phyloP scores from a whole-genome alignment of 176 grass and related monocot species.

The Raddia distichophylla region DNA sequence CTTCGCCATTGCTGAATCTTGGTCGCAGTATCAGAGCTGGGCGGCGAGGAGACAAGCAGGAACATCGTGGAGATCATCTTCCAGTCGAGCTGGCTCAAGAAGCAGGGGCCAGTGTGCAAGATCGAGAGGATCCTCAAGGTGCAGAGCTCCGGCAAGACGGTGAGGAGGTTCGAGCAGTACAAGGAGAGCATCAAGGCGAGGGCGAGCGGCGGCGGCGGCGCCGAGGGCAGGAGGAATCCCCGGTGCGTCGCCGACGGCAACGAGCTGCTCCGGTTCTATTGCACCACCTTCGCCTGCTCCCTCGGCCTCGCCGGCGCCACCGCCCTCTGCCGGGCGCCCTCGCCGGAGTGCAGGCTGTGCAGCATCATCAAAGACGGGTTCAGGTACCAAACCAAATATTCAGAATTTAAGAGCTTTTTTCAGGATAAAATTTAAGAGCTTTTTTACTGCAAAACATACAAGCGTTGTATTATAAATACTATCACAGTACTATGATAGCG shows the following conservation, averaged over 20 bases:
- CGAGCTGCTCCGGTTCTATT: slow-evolving; percentile 81
- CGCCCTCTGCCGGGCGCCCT: slow-evolving; percentile 49
- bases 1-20: neutral
- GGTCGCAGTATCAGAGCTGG: slow-evolving; percentile 78
- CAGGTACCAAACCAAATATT: slow-evolving; percentile 37
- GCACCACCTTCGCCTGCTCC: slow-evolving; percentile 66
- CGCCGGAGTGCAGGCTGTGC: slow-evolving; percentile 62
- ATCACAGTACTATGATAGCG: no score
- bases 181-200: slow-evolving; percentile 70
- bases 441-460: no score
- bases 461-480: no score
- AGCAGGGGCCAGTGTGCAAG: slow-evolving; percentile 55
- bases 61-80: slow-evolving; percentile 99
- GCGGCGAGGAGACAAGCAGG: slow-evolving; percentile 67
- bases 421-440: no score
- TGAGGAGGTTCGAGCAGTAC: slow-evolving; percentile 80
- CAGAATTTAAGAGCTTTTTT: neutral
- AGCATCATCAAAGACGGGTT: slow-evolving; percentile 75
- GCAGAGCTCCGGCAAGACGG: slow-evolving; percentile 54
- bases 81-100: slow-evolving; percentile 85
- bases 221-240: slow-evolving; percentile 55
- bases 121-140: slow-evolving; percentile 87
- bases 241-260: slow-evolving; percentile 91
- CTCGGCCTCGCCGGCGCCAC: slow-evolving; percentile 47
- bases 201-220: slow-evolving; percentile 30